phyloP scores from a whole-genome alignment of 1,284 basidiomycete species.

The Cryptococcus sp. region DNA sequence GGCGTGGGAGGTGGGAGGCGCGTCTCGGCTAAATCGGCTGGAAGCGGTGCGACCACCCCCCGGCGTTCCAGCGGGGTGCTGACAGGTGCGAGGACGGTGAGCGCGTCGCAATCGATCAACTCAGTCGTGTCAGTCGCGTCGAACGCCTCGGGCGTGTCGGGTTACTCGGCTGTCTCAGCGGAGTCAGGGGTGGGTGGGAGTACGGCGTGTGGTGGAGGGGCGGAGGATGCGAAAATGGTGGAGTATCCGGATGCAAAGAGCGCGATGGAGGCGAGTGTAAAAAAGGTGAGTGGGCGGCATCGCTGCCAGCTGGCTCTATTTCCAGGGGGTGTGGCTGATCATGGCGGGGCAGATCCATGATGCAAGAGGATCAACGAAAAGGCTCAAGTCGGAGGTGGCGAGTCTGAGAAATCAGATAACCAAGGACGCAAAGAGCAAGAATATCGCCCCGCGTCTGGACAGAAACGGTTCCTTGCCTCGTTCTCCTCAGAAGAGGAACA shows the following conservation, averaged over 20 bases:
- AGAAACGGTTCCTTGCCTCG: constrained; percentile 37
- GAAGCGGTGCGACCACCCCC: background rate
- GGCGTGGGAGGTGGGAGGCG: too few species aligned
- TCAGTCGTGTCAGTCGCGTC: background rate
- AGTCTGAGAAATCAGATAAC: constrained; percentile 24
- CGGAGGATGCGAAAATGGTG: constrained; percentile 10
- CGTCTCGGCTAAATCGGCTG: too few species aligned
- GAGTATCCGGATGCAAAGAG: constrained; percentile 16
- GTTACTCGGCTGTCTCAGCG: too few species aligned
- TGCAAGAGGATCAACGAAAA: constrained; percentile 22
- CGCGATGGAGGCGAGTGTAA: constrained; percentile 18
- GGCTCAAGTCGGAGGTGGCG: constrained; percentile 28
- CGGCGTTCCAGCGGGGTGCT: constrained; percentile 15
- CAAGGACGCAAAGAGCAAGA: constrained; percentile 16
- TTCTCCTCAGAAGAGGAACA: constrained; percentile 49
- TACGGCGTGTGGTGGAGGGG: background rate
- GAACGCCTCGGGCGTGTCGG: too few species aligned
- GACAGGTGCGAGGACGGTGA: constrained; percentile 14
- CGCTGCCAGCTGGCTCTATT: too few species aligned
- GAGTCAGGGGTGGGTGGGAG: too few species aligned
- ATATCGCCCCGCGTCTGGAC: constrained; percentile 15
- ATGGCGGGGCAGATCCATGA: constrained; percentile 21
- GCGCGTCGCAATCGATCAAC: constrained; percentile 14
- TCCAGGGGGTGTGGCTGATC: background rate
- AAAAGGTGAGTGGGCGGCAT: constrained; percentile 24